Base-by-base conservation (phyloP, 768 basidiomycete species). In the Trametes maxima region DNA sequence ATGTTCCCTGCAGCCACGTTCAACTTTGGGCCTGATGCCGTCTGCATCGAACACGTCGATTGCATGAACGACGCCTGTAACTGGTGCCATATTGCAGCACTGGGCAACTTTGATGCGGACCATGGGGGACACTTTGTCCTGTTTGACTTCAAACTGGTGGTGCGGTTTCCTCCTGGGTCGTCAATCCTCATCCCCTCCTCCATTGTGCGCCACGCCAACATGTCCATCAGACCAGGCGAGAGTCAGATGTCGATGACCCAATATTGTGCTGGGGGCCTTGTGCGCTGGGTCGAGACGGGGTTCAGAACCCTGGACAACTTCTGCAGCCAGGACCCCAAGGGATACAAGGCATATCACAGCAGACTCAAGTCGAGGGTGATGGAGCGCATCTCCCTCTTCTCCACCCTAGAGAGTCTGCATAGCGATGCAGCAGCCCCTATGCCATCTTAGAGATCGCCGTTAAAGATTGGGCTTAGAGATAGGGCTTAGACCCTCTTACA, bases 111-210 rank as follows among this genome's bases (percentile, higher is more conserved):
- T 55, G 49, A 71, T 47, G 58, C 59, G n/a, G 24, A 21, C 16
- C 37, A 14, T 5, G 65, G 68, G 12, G 68, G 67, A 1, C 59
- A 68, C 40, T n/a, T 70, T 5, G 50, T 65, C 16, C 48, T 71
- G 1, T 54, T 51, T 12, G 60, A 68, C 14, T 25, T 65, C 21
- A 56, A 60, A 4, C 55, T 69, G 36, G 28, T 67, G 14, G 45
- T 69, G 12, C 60, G 62, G 19, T 67, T 68, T 49, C 70, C 67
- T 6, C 56, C 67, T 0, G 68, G 67, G 2, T 33, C 61, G 5
- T 57, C 57, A 17, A 60, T 68, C 16, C 45, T 66, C 13, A 51
- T 68, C 8, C 63, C 68, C 0, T 71, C 68, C 11, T 65, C 65
- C 0, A 42, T 56, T 12, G 21, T 68, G 3, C 42, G 35, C 10